Evolutionary conservation across 2,329 filamentous ascomycete genomes (phyloP), one percentile per base, ranked within the genome.

Genomic region (Arthrocladium fulminans): DNA sequence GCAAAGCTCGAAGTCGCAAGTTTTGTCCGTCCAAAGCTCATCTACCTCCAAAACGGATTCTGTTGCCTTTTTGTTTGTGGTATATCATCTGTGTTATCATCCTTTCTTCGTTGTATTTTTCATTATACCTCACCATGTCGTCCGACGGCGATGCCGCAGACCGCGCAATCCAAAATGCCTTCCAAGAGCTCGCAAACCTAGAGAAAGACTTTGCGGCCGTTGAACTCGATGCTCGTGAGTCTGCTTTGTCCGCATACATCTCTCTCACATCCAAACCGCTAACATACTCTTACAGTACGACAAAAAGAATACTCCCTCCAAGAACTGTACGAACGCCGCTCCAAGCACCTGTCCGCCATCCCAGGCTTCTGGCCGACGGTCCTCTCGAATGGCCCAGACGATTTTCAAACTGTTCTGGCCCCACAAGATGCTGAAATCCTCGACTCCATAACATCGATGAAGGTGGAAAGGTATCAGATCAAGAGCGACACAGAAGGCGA

Each of bases 351-450:
- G 55, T 67, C 77, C 54, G 74, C 82, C 62, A 89, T 96, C 62
- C 79, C 81, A 59, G 81, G 86, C 71, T 98, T 97, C 79, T 97
- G 92, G 92, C 76, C 86, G n/a, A 79, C 94, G 50, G 89, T 96
- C 49, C 77, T 97, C 65, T 86, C 94, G 72, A 84, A 88, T 70
- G 82, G 86, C 2, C 88, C 89, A 1, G 75, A 78, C 40, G 88
- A 95, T 54, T 78, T 98, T 59, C 88, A 95, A 69, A 83, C 88
- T 68, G 88, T 83, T 74, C 84, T 97, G 63, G 83, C 88, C 64
- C 84, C 87, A 37, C 77, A 78, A 42, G 45, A 48, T 17, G 45
- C 13, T 6, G 59, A 57, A 3, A 71, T 92, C 53, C 77, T 97
- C 51, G 76, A 83, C 54, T 73, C 76, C 47, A 80, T 97, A 49